These are phyloP conservation scores for Hygrocybe coccinea DNA, from an alignment of 768 basidiomycete species.

Conservation along the genomic window DNA sequence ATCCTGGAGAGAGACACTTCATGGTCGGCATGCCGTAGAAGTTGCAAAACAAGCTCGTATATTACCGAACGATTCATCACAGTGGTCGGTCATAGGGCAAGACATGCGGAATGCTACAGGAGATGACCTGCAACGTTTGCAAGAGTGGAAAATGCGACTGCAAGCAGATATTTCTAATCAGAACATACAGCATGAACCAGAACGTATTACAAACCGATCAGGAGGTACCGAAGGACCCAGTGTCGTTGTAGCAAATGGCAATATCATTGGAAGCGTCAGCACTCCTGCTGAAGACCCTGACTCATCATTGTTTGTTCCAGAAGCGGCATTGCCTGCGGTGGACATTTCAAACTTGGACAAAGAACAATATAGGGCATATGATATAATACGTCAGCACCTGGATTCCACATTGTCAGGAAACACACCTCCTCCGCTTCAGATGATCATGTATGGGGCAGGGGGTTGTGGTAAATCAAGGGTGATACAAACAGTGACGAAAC, in stretches of 20 bases:
- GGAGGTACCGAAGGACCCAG: too few species aligned
- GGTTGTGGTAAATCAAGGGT: slow-evolving; percentile 31
- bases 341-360: not conserved
- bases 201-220: too few species aligned
- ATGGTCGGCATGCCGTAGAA: slow-evolving; percentile 11
- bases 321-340: not conserved
- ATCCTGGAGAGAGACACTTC: slow-evolving; percentile 5
- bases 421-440: slow-evolving; percentile 24
- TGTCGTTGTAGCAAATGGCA: too few species aligned
- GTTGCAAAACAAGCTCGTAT: slow-evolving; percentile 12
- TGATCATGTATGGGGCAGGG: slow-evolving; percentile 35
- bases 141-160: too few species aligned
- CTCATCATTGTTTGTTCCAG: not conserved
- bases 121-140: not conserved
- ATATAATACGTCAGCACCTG: slow-evolving; percentile 1
- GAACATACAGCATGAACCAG: too few species aligned
- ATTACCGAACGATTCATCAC: slow-evolving; percentile 8
- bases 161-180: too few species aligned
- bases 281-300: too few species aligned
- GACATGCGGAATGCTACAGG: not conserved
- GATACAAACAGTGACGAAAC: slow-evolving; percentile 17
- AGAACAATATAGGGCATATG: not conserved
- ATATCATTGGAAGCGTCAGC: too few species aligned
- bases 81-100: slow-evolving; percentile 4
- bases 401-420: slow-evolving; percentile 16